phyloP scores from a whole-genome alignment of 2,329 filamentous ascomycete genomes.

The Aspergillus tanneri region DNA sequence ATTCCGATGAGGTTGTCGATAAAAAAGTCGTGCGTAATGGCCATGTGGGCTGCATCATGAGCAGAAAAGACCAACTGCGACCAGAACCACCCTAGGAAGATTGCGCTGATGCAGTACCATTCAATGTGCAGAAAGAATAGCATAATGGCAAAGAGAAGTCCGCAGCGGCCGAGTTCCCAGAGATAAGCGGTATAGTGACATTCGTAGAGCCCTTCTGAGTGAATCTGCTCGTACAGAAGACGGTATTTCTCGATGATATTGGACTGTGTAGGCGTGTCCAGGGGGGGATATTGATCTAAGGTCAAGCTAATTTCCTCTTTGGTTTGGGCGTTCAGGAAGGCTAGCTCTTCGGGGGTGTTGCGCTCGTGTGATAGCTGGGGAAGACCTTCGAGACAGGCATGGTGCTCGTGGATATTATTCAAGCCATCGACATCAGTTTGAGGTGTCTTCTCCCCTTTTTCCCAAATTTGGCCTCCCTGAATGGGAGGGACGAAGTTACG shows the following conservation, averaged over 20 bases:
- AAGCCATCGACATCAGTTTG: too few relatives aligned
- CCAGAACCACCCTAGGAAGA: constrained; percentile 80
- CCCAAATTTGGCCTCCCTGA: constrained; percentile 73
- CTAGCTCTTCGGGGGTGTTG: too few relatives aligned
- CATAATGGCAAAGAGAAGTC: constrained; percentile 56
- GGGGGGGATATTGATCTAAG: background rate
- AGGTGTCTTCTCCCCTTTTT: too few relatives aligned
- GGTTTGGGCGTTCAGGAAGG: constrained; percentile 12
- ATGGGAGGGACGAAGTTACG: constrained; percentile 84
- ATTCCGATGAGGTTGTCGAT: constrained; percentile 82
- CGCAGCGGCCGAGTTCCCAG: constrained; percentile 67
- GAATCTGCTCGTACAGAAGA: constrained; percentile 40
- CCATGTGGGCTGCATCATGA: constrained; percentile 94
- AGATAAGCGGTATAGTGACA: constrained; percentile 77
- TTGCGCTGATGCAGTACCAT: constrained; percentile 67
- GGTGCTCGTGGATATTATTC: too few relatives aligned
- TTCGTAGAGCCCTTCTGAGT: constrained; percentile 69
- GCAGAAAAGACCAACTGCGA: constrained; percentile 89
- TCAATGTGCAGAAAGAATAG: constrained; percentile 53
- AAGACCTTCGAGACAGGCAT: too few relatives aligned
- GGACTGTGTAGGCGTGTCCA: background rate
- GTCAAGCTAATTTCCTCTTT: constrained; percentile 14
- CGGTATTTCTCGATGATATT: constrained; percentile 51
- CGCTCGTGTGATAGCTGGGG: too few relatives aligned
- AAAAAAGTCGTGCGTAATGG: constrained; percentile 85